phyloP scores from a whole-genome alignment of 2,329 filamentous ascomycete genomes.

The Colletotrichum simmondsii region DNA sequence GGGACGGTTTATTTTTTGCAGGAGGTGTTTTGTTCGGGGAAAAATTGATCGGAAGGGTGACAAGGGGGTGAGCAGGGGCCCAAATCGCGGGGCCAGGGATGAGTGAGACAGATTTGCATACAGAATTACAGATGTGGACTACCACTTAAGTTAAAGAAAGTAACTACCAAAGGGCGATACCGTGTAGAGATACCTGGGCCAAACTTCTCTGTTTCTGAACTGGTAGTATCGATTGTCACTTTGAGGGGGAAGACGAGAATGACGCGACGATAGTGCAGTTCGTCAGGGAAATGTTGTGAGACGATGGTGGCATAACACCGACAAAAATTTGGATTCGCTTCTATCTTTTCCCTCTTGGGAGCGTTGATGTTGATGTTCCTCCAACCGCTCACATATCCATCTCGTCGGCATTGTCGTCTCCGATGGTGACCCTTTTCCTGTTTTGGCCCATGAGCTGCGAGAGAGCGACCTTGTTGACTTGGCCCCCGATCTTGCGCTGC shows the following conservation, averaged over 20 bases:
- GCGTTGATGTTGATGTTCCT: neutral
- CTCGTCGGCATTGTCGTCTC: conserved; percentile 71
- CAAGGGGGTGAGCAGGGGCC: conserved; percentile 19
- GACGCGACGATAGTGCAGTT: conserved; percentile 1
- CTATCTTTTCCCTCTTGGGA: neutral
- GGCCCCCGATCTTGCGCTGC: conserved; percentile 92
- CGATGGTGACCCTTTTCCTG: conserved; percentile 88
- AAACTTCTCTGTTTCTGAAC: neutral
- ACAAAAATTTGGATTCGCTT: neutral
- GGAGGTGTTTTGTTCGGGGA: neutral
- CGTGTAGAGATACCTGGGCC: neutral
- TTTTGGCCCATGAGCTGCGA: conserved; percentile 87
- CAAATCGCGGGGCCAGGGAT: conserved; percentile 28
- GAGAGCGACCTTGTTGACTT: conserved; percentile 90
- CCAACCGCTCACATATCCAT: conserved; percentile 39
- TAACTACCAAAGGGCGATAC: neutral
- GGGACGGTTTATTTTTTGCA: conserved; percentile 20
- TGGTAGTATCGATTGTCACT: neutral
- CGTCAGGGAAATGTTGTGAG: neutral
- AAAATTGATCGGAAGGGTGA: conserved; percentile 25
- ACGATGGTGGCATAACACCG: conserved; percentile 1
- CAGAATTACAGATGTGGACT: conserved; percentile 16
- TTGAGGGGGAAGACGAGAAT: neutral
- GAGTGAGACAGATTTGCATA: conserved; percentile 28
- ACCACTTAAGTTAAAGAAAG: conserved; percentile 15